Conservation (phyloP, 192 early-diverging fungal species). For the Haplosporangium gracile region DNA sequence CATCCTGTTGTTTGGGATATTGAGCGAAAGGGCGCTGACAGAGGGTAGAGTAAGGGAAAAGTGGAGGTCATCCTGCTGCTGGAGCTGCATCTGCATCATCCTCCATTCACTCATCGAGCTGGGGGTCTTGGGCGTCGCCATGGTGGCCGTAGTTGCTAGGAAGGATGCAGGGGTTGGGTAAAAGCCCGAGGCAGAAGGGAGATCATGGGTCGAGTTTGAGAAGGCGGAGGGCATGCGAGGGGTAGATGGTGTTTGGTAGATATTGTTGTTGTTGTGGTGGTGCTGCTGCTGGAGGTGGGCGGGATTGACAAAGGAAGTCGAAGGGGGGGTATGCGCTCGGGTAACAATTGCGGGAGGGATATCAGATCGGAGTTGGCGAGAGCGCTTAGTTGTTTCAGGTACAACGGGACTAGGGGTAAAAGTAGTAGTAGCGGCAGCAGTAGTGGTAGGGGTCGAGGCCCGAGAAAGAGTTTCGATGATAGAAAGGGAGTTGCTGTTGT, state of each 20-base stretch:
- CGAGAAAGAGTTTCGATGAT: not conserved
- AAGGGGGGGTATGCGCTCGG: not conserved
- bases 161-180: conserved; percentile 17
- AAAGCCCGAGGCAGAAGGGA: not conserved
- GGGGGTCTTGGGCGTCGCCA: conserved; percentile 24
- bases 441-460: not conserved
- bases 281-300: not conserved
- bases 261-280: not conserved
- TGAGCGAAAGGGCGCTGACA: conserved; percentile 10
- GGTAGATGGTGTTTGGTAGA: conserved; percentile 27
- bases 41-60: conserved; percentile 23
- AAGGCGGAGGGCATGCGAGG: conserved; percentile 5
- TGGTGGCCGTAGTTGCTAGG: not conserved
- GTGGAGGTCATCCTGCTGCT: conserved; percentile 44
- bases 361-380: not conserved
- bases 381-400: conserved; percentile 12
- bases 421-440: not conserved
- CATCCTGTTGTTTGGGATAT: not conserved
- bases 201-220: not conserved
- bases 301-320: not conserved
- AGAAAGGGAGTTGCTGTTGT: not conserved
- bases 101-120: conserved; percentile 40
- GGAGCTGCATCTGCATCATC: conserved; percentile 52
- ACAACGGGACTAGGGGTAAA: conserved; percentile 8
- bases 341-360: conserved; percentile 19